phyloP scores from a whole-genome alignment of 2,329 filamentous ascomycete genomes.

The Calonectria multiphialidica region DNA sequence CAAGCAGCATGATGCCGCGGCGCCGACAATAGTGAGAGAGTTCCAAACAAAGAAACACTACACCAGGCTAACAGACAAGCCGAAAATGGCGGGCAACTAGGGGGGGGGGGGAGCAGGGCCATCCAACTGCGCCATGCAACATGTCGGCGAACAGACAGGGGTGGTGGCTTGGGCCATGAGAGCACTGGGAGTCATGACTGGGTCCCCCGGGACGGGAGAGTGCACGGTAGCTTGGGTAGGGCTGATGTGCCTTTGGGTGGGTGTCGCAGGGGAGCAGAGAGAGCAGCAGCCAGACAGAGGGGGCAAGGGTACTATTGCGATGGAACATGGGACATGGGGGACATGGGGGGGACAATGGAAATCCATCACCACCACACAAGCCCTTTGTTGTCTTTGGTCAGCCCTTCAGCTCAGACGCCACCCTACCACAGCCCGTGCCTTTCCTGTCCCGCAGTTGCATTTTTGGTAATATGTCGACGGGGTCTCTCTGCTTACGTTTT shows the following conservation, averaged over 20 bases:
- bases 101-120: not conserved
- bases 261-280: not conserved
- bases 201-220: slow-evolving; percentile 6
- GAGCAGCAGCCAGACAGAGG: not conserved
- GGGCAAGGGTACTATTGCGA: not conserved
- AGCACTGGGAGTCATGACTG: slow-evolving; percentile 4
- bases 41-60: slow-evolving; percentile 40
- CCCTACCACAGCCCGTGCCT: slow-evolving; percentile 7
- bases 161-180: not conserved
- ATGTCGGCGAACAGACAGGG: slow-evolving; percentile 30
- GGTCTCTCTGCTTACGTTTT: slow-evolving; percentile 4
- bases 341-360: not conserved
- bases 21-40: not conserved
- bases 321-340: not conserved
- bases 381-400: slow-evolving; percentile 7
- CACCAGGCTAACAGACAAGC: slow-evolving; percentile 15
- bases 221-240: slow-evolving; percentile 18
- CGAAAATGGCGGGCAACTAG: slow-evolving; percentile 17
- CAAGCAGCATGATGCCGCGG: not conserved
- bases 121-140: slow-evolving; percentile 22
- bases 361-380: not conserved
- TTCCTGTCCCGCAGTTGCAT: not conserved
- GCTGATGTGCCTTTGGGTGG: slow-evolving; percentile 17
- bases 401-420: slow-evolving; percentile 8
- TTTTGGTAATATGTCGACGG: not conserved